phyloP scores from a whole-genome alignment of 208 protist genomes.

The Trypanosomatidae sp. region DNA sequence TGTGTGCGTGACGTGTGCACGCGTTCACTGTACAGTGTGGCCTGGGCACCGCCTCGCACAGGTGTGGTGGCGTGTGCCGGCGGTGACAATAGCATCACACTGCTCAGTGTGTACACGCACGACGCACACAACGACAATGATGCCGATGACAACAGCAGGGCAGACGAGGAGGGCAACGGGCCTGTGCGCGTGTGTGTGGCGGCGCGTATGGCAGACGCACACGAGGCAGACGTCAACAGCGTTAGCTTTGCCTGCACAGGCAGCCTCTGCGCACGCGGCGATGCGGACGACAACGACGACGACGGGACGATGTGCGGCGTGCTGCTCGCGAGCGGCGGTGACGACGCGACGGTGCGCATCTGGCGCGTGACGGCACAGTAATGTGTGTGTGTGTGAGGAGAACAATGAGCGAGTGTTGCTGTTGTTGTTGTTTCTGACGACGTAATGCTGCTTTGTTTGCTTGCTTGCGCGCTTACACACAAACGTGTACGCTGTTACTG shows the following conservation, averaged over 20 bases:
- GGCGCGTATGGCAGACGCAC: constrained; percentile 26
- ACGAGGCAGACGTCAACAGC: constrained; percentile 70
- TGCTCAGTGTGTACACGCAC: constrained; percentile 32
- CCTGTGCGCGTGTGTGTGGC: constrained; percentile 20
- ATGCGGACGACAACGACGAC: not conserved
- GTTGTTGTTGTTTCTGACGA: no score
- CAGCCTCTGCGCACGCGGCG: not conserved
- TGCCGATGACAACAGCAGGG: not conserved
- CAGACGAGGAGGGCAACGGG: constrained; percentile 4
- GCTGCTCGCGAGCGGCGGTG: constrained; percentile 54
- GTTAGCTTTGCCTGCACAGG: constrained; percentile 32
- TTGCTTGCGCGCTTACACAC: no score
- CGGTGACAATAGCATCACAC: constrained; percentile 71
- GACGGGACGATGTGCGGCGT: constrained; percentile 3
- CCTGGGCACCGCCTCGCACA: constrained; percentile 37
- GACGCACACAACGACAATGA: constrained; percentile 3
- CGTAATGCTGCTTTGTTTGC: no score
- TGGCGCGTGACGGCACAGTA: constrained; percentile 36
- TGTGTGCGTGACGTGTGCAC: constrained; percentile 33
- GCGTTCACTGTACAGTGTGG: constrained; percentile 55
- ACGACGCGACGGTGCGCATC: constrained; percentile 54
- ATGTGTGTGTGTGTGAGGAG: not conserved
- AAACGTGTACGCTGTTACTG: no score
- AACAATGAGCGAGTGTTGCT: no score
- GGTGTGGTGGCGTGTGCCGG: constrained; percentile 57